Base-by-base conservation (phyloP, 306 rosid genomes). In the Cercis canadensis region DNA sequence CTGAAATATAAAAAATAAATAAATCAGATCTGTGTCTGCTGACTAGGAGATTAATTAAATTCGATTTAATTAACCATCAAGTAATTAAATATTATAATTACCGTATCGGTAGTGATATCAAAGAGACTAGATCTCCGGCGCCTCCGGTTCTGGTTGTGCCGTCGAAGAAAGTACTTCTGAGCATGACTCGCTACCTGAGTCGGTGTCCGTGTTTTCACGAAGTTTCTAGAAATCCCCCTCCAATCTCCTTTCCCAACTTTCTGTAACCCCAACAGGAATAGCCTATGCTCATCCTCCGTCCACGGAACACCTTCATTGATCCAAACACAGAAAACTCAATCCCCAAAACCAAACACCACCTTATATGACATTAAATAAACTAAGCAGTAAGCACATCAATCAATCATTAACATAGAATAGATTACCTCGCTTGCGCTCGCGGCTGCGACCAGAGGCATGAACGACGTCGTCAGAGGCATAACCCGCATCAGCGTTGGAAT, bases 171-270 rank as follows among this genome's bases (percentile, higher is more conserved):
- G 67, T 92, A 92, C 56, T 92, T 92, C 70, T 92, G 98, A 83
- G 98, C 98, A 57, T 92, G 98, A 70, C 98, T 92, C 0, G 97
- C 98, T 4, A 90, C 98, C 82, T 92, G 97, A 60, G 96, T 92
- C 12, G 98, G 96, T 7, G 98, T 92, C 0, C 97, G 83, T 50
- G 98, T 92, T 77, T 88, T 92, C 31, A 92, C 97, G 67, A 85
- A 90, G 85, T 90, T 90, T 78, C 96, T 80, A 11, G 98, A 92
- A 75, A 92, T 92, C 51, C 98, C 98, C 73, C 98, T 85, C 98
- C 98, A 92, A 59, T 92, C 98, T 57, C 98, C 98, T 64, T 88
- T 92, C 8, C 98, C 98, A 0, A 92, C 93, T 53, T 82, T 81
- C 40, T 87, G 87, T 60, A 92, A 79, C 16, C 98, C 98, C 83